Base-by-base conservation (phyloP, 345 rosid genomes). In the Ceriops zippeliana region DNA sequence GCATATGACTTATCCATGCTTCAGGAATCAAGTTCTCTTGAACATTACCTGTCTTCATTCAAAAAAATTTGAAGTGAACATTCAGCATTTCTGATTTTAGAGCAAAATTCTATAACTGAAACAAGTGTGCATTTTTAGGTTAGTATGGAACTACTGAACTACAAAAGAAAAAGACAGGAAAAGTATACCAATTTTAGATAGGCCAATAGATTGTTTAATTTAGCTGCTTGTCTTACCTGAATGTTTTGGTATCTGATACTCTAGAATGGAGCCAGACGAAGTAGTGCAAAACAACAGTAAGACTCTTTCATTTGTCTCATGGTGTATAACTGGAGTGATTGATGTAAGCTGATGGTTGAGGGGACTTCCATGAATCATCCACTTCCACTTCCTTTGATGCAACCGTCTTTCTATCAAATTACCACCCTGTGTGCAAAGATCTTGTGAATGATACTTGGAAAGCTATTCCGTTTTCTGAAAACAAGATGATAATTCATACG, bases 331-430 rank as follows among this genome's bases (percentile, higher is more conserved):
- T 24, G 75, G 83, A 26, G 87, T 77, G 38, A 88, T 85, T 11
- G 87, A 83, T 38, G 93, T 84, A 65, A 86, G 73, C 46, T 62
- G 76, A 63, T 83, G 80, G 62, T 79, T 74, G 65, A 75, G 75
- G 7, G 89, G 85, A 82, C 84, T 82, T 67, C 81, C 93, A 78
- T 86, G 89, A 68, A 52, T 63, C 34, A 80, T 82, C 93, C 93
- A 88, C 76, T 82, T 88, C 90, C 93, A 86, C 75, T 83, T 88
- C 72, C 88, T 76, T 65, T 82, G 84, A 64, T 81, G 68, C 6
- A 82, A 67, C 34, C 86, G 71, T 71, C 90, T 83, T 78, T 88
- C 90, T 0, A 82, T 76, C 79, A 88, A 73, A 37, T 73, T 64
- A 42, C 90, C 90, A 20, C 74, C 75, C 93, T 88, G 81, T 32